Conservation (phyloP, 352 stramenopile species). For the Pythium scleroteichum region DNA sequence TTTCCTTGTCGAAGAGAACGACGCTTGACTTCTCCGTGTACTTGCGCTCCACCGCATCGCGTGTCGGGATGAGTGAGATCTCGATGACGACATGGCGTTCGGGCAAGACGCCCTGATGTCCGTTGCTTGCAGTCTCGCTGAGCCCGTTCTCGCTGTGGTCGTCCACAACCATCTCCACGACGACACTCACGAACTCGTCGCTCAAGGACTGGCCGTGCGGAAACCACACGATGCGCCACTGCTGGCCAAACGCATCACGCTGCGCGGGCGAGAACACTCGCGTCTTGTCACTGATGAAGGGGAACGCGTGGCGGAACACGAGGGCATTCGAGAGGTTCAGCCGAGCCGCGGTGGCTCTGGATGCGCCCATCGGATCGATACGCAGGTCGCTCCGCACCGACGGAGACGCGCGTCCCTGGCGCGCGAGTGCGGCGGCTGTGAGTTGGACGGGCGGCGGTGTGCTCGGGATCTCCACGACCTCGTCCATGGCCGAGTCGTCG, state of each 20-base stretch:
- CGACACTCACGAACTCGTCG: conserved; percentile 51
- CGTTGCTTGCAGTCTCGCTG: not conserved
- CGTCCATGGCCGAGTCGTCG: conserved; percentile 20
- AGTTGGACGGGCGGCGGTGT: conserved; percentile 28
- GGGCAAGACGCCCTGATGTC: not conserved
- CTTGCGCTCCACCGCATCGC: conserved; percentile 22
- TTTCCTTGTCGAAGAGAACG: conserved; percentile 53
- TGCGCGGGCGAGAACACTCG: conserved; percentile 33
- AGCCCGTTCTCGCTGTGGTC: conserved; percentile 7
- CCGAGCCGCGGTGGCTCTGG: conserved; percentile 22
- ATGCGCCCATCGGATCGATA: conserved; percentile 27
- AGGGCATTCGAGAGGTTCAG: conserved; percentile 9
- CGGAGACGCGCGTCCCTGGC: conserved; percentile 15
- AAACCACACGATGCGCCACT: conserved; percentile 72
- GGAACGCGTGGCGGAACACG: conserved; percentile 34
- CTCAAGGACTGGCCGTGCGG: conserved; percentile 46
- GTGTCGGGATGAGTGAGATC: conserved; percentile 48
- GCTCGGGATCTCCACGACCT: conserved; percentile 19
- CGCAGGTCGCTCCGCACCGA: conserved; percentile 24
- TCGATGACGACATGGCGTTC: conserved; percentile 33
- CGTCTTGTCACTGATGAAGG: conserved; percentile 41
- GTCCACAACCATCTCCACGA: conserved; percentile 52
- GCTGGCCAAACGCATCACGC: conserved; percentile 38
- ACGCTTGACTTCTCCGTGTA: conserved; percentile 41
- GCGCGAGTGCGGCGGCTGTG: conserved; percentile 20